These are phyloP conservation scores for Globisporangium cylindrosporum DNA, from an alignment of 352 stramenopile species.

Conservation along the genomic window DNA sequence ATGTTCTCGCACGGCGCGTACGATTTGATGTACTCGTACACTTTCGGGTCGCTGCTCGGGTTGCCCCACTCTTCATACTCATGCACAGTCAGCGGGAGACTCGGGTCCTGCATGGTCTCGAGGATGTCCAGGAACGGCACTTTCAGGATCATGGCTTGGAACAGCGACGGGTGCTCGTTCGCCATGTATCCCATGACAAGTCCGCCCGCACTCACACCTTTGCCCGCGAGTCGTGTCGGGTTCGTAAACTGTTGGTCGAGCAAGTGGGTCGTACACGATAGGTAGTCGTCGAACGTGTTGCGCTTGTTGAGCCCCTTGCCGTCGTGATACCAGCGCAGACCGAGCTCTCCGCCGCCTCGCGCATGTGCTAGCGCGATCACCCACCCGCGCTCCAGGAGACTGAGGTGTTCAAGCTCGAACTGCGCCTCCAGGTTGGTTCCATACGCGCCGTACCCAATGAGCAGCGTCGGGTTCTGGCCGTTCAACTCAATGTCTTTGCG, in stretches of 20 bases:
- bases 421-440: slow-evolving; percentile 84
- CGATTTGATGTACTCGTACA: slow-evolving; percentile 71
- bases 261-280: slow-evolving; percentile 62
- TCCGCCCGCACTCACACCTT: slow-evolving; percentile 82
- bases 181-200: slow-evolving; percentile 87
- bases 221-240: slow-evolving; percentile 59
- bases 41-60: slow-evolving; percentile 31
- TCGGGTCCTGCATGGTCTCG: slow-evolving; percentile 83
- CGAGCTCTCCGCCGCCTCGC: slow-evolving; percentile 86
- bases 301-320: slow-evolving; percentile 79
- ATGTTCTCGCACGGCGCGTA: slow-evolving; percentile 83
- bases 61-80: slow-evolving; percentile 93
- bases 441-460: slow-evolving; percentile 90
- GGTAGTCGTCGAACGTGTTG: slow-evolving; percentile 86
- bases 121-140: slow-evolving; percentile 90
- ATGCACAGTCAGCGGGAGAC: slow-evolving; percentile 85
- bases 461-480: slow-evolving; percentile 73
- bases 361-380: slow-evolving; percentile 88
- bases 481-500: slow-evolving; percentile 47
- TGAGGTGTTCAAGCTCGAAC: slow-evolving; percentile 83
- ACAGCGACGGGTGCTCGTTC: slow-evolving; percentile 74
- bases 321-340: slow-evolving; percentile 84
- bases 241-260: slow-evolving; percentile 61
- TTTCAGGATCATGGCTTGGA: slow-evolving; percentile 79
- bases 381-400: slow-evolving; percentile 85